Evolutionary conservation across 495 filamentous ascomycete genomes (phyloP).

Genomic region (Penicillium crystallinum): DNA sequence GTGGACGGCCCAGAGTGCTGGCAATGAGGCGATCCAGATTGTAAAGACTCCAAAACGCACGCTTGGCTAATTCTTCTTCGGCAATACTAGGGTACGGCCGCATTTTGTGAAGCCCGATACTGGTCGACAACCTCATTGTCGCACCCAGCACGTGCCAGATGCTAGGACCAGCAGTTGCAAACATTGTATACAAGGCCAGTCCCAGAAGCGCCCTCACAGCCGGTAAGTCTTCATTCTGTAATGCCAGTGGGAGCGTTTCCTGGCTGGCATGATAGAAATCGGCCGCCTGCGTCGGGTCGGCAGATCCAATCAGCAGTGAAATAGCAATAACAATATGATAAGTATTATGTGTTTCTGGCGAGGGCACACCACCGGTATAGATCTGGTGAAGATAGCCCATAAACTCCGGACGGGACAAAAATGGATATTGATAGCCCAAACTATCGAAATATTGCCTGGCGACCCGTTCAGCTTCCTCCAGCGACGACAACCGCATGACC

Average conservation of each 20-base stretch:
- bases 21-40: slow-evolving; percentile 48
- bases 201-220: slow-evolving; percentile 44
- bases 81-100: slow-evolving; percentile 30
- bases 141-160: slow-evolving; percentile 51
- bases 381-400: slow-evolving; percentile 34
- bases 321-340: slow-evolving; percentile 44
- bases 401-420: slow-evolving; percentile 37
- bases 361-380: slow-evolving; percentile 32
- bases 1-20: slow-evolving; percentile 44
- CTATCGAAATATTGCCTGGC: slow-evolving; percentile 39
- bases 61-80: slow-evolving; percentile 46
- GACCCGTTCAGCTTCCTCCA: slow-evolving; percentile 38
- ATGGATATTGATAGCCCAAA: slow-evolving; percentile 44
- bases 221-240: slow-evolving; percentile 42
- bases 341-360: slow-evolving; percentile 34
- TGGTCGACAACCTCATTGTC: slow-evolving; percentile 43
- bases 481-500: slow-evolving; percentile 34
- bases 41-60: slow-evolving; percentile 51
- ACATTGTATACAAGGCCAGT: slow-evolving; percentile 48
- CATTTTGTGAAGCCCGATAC: slow-evolving; percentile 46
- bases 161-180: slow-evolving; percentile 45
- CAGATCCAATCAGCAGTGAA: slow-evolving; percentile 35
- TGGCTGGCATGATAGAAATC: slow-evolving; percentile 41
- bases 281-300: slow-evolving; percentile 28
- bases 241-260: slow-evolving; percentile 32